phyloP scores from a whole-genome alignment of 768 basidiomycete genomes.

The Phlebiopsis gigantea region DNA sequence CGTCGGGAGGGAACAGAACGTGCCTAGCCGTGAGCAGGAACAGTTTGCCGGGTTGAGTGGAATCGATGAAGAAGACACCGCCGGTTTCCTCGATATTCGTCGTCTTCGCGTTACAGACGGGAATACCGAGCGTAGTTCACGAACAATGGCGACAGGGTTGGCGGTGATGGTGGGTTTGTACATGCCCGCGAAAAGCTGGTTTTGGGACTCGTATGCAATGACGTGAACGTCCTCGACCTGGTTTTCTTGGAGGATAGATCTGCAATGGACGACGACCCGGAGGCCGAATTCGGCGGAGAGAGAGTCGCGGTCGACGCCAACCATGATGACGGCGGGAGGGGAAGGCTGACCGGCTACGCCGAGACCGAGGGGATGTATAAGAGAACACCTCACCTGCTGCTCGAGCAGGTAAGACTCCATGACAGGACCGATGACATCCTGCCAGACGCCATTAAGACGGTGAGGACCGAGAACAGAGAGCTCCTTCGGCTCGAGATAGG shows the following conservation, averaged over 20 bases:
- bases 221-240: slow-evolving; percentile 16
- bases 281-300: slow-evolving; percentile 14
- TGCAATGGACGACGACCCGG: slow-evolving; percentile 9
- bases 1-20: slow-evolving; percentile 6
- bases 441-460: slow-evolving; percentile 3
- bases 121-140: slow-evolving; percentile 18
- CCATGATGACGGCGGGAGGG: slow-evolving; percentile 14
- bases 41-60: slow-evolving; percentile 7
- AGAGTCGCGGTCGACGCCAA: slow-evolving; percentile 15
- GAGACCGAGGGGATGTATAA: slow-evolving; percentile 13
- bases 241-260: slow-evolving; percentile 8
- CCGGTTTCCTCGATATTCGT: slow-evolving; percentile 17
- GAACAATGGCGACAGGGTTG: slow-evolving; percentile 12
- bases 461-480: slow-evolving; percentile 7
- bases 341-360: slow-evolving; percentile 7
- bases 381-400: slow-evolving; percentile 12
- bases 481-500: background rate
- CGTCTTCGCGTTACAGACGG: slow-evolving; percentile 10
- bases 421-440: background rate
- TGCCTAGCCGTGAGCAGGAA: slow-evolving; percentile 17
- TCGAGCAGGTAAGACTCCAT: background rate
- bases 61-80: slow-evolving; percentile 17
- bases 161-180: slow-evolving; percentile 4
- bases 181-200: slow-evolving; percentile 11
- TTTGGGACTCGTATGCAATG: slow-evolving; percentile 13